These are phyloP conservation scores for Cadophora sp. DNA, from an alignment of 2,329 filamentous ascomycete genomes.

Conservation along the genomic window DNA sequence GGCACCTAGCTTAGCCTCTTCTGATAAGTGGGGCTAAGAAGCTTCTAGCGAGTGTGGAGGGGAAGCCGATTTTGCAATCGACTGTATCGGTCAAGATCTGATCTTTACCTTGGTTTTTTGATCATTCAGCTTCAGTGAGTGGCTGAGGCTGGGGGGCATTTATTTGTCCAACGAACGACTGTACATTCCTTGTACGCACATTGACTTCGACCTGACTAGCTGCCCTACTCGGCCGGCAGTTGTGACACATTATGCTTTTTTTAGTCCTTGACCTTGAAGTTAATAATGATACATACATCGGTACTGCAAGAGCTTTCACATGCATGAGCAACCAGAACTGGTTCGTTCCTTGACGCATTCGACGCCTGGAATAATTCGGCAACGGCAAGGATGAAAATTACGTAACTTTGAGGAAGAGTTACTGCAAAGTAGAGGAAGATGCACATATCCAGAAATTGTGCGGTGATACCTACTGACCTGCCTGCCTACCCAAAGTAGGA, in stretches of 20 bases:
- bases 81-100: too few relatives aligned
- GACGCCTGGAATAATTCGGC: too few relatives aligned
- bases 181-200: background rate
- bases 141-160: background rate
- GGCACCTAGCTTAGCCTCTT: too few relatives aligned
- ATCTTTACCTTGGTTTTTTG: background rate
- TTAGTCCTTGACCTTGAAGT: background rate
- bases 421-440: background rate
- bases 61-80: too few relatives aligned
- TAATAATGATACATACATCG: too few relatives aligned
- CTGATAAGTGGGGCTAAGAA: too few relatives aligned
- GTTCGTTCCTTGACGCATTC: too few relatives aligned
- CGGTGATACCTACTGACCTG: background rate
- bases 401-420: too few relatives aligned
- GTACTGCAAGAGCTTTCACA: background rate
- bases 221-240: background rate
- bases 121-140: background rate
- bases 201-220: background rate
- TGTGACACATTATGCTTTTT: background rate
- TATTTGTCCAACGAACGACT: too few relatives aligned
- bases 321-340: too few relatives aligned
- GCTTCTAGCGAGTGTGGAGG: too few relatives aligned
- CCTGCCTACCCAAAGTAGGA: background rate
- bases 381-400: too few relatives aligned
- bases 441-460: background rate